Base-by-base conservation (phyloP, 176 grass and related monocot species). In the Aegilops umbellulata region DNA sequence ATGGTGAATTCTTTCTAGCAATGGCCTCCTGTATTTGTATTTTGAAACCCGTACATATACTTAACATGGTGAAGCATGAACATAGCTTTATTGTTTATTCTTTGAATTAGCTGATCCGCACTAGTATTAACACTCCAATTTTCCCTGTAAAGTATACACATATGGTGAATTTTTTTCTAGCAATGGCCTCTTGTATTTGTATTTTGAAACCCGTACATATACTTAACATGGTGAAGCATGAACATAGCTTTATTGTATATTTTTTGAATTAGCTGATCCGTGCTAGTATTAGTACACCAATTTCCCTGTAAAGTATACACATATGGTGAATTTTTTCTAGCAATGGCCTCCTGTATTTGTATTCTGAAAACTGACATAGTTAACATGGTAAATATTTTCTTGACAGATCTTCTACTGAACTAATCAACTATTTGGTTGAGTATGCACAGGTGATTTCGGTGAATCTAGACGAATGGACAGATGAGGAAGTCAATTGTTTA, bases 401-500 rank as follows among this genome's bases (percentile, higher is more conserved):
- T 14, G 80, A 53, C 6, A 74, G 3, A 42, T 12, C 38, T 78
- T 46, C 29, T 74, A 42, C 62, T 55, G 4, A 13, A 65, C 26
- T 74, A 17, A 79, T 23, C 24, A 8, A 51, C 42, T 51, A 76
- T 30, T 75, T 76, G 72, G 22, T 74, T 79, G 7, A 58, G 73
- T 10, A 32, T 63, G 6, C 2, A 77, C 44, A 90, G 97, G 90
- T 99, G 20, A 86, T 95, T 61, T 99, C 97, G 0, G 94, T 95
- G 79, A 99, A 99, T 84, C 88, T 99, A 65, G 97, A 99, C 60
- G 97, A 99, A 57, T 99, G 97, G 97, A 91, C 94, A 12, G 89
- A 99, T 60, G 90, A 99, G 77, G 90, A 99, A 69, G 97, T 94
- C 66, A 88, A 96, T 47, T 91, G 69, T 83, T 87, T 99, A 82